Conservation (phyloP, 2,329 filamentous ascomycete species). For the Fusarium devonianum region DNA sequence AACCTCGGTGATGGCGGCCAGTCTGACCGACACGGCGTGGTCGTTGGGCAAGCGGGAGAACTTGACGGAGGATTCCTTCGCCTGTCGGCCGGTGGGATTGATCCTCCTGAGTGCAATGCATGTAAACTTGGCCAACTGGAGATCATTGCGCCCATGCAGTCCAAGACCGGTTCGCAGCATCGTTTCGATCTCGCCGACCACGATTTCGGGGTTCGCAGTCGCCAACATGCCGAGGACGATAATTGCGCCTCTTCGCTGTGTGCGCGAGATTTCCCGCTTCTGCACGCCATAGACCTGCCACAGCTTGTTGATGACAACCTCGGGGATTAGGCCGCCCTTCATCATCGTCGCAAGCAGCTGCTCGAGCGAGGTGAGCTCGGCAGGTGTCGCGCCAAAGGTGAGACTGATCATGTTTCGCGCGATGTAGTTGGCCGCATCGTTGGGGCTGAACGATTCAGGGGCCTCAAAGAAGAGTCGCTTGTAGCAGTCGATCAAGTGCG, state of each 20-base stretch:
- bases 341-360: constrained; percentile 97
- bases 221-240: constrained; percentile 98
- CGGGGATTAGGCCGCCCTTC: constrained; percentile 86
- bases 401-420: constrained; percentile 99
- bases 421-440: constrained; percentile 94
- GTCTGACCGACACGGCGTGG: constrained; percentile 81
- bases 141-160: constrained; percentile 77
- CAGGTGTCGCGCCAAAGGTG: constrained; percentile 93
- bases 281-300: constrained; percentile 98
- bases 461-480: constrained; percentile 95
- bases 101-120: constrained; percentile 93
- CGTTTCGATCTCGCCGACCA: constrained; percentile 92
- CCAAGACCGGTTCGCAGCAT: constrained; percentile 93
- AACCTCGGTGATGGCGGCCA: constrained; percentile 86
- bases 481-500: constrained; percentile 96
- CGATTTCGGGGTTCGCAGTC: constrained; percentile 88
- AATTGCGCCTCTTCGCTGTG: constrained; percentile 89
- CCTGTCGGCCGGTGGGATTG: constrained; percentile 82
- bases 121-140: constrained; percentile 92
- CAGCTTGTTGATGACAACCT: constrained; percentile 86
- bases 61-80: constrained; percentile 72
- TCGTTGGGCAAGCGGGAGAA: constrained; percentile 88
- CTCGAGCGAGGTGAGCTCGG: constrained; percentile 93
- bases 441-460: constrained; percentile 83
- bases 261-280: constrained; percentile 89